Percentiles rank a stretch among this genome's conserved stretches.
phyloP scores from a whole-genome alignment of 306 rosid species.

The Inga laurina region DNA sequence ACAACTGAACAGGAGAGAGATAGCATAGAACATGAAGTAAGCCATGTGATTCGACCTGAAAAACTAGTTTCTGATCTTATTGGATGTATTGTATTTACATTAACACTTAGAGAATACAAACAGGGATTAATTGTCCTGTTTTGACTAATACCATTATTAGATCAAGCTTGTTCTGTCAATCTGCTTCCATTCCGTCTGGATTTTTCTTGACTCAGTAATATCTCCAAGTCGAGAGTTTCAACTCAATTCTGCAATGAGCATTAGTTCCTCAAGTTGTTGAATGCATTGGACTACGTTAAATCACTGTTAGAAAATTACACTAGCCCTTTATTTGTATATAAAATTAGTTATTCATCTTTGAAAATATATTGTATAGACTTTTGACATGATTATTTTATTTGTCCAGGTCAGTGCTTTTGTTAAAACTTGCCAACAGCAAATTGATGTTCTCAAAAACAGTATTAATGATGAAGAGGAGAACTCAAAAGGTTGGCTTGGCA shows the following conservation, averaged over 20 bases:
- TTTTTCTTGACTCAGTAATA: neutral
- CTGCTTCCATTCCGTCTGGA: neutral
- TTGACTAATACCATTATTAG: constrained; percentile 3
- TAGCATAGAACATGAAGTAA: constrained; percentile 95
- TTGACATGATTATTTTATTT: constrained; percentile 28
- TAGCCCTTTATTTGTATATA: neutral
- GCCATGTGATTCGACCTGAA: constrained; percentile 28
- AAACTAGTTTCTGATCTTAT: constrained; percentile 29
- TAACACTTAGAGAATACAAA: constrained; percentile 23
- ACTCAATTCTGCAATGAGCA: neutral
- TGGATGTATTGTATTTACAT: neutral
- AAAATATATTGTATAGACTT: constrained; percentile 18
- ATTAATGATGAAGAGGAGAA: constrained; percentile 67
- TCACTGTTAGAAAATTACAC: neutral
- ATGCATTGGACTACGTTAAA: neutral
- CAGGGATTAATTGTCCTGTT: constrained; percentile 11
- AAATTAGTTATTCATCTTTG: constrained; percentile 18
- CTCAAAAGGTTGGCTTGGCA: constrained; percentile 91
- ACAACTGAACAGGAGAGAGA: constrained; percentile 95
- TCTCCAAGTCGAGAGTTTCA: neutral
- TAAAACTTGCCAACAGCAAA: constrained; percentile 93
- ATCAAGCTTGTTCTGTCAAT: constrained; percentile 6
- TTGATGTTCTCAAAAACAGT: constrained; percentile 79
- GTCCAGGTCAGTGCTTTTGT: constrained; percentile 85
- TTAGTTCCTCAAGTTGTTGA: neutral